Conservation (phyloP, 805 yeast genomes). For the Candida hispaniensis region DNA sequence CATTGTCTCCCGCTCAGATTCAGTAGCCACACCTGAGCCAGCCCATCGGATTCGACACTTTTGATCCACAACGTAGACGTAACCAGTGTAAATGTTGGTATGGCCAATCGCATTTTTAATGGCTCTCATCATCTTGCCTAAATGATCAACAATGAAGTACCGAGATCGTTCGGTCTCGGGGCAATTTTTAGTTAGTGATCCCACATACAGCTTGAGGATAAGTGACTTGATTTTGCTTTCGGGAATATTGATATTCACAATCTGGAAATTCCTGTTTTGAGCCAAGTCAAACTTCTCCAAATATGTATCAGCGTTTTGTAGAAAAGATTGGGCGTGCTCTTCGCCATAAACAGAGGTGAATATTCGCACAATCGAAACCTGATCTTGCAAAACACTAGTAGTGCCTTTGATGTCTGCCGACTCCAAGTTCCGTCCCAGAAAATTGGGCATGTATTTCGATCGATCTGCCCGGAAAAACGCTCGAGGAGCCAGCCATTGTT, state of each 20-base stretch:
- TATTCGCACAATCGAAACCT: slow-evolving; percentile 53
- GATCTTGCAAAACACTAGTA: slow-evolving; percentile 36
- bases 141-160: slow-evolving; percentile 10
- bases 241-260: slow-evolving; percentile 66
- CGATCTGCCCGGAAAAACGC: slow-evolving; percentile 63
- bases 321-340: slow-evolving; percentile 50
- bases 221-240: slow-evolving; percentile 62
- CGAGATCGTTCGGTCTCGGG: slow-evolving; percentile 4
- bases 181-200: slow-evolving; percentile 7
- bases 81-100: slow-evolving; percentile 74
- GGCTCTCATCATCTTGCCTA: slow-evolving; percentile 8
- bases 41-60: slow-evolving; percentile 81
- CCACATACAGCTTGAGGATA: slow-evolving; percentile 44
- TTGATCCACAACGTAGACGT: slow-evolving; percentile 65
- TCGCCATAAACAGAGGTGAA: slow-evolving; percentile 64
- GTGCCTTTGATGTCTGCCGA: slow-evolving; percentile 24
- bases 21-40: slow-evolving; percentile 68
- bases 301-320: slow-evolving; percentile 36
- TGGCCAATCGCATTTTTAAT: slow-evolving; percentile 47
- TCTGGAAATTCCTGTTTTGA: slow-evolving; percentile 41
- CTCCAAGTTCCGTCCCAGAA: slow-evolving; percentile 45
- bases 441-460: slow-evolving; percentile 74
- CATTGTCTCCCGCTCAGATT: slow-evolving; percentile 49
- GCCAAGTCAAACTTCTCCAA: slow-evolving; percentile 34
- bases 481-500: slow-evolving; percentile 73